phyloP scores from a whole-genome alignment of 192 early-diverging fungal genomes.

The Backusella mclennaniae region DNA sequence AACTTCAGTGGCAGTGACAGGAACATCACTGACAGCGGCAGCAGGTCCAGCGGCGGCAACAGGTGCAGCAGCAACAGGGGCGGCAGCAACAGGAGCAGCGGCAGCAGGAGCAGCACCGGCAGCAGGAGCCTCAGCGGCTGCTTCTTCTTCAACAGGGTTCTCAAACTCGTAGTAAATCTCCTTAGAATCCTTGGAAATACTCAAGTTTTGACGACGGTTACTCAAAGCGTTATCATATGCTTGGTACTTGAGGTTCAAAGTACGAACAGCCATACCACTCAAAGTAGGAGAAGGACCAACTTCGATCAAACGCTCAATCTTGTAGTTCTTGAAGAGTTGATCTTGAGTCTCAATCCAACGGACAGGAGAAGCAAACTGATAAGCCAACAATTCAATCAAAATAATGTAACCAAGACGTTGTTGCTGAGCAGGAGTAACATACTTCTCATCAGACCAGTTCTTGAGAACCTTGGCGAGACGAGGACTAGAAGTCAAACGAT shows the following conservation, averaged over 20 bases:
- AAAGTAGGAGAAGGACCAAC: constrained; percentile 88
- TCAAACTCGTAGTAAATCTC: constrained; percentile 95
- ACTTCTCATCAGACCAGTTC: constrained; percentile 73
- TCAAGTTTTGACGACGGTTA: constrained; percentile 84
- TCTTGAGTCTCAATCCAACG: constrained; percentile 97
- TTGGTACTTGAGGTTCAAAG: constrained; percentile 96
- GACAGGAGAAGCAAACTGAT: constrained; percentile 92
- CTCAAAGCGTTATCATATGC: constrained; percentile 93
- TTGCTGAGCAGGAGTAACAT: constrained; percentile 70
- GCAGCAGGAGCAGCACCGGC: constrained; percentile 39
- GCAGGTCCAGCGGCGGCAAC: constrained; percentile 48
- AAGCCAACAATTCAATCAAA: constrained; percentile 85
- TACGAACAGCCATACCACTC: constrained; percentile 90
- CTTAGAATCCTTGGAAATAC: constrained; percentile 85
- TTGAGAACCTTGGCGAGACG: constrained; percentile 78
- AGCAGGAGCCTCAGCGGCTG: constrained; percentile 46
- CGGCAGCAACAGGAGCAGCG: constrained; percentile 47
- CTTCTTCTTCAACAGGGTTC: constrained; percentile 57
- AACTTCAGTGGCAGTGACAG: constrained; percentile 81
- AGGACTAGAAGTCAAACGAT: constrained; percentile 68
- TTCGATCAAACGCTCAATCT: constrained; percentile 87
- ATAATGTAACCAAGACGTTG: constrained; percentile 86
- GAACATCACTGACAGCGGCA: constrained; percentile 71
- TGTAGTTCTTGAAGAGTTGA: constrained; percentile 73
- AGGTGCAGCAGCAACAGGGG: constrained; percentile 43